Evolutionary conservation across 768 basidiomycete species (phyloP), one percentile per base, ranked within the genome.

Genomic region (Pseudohyphozyma bogoriensis): DNA sequence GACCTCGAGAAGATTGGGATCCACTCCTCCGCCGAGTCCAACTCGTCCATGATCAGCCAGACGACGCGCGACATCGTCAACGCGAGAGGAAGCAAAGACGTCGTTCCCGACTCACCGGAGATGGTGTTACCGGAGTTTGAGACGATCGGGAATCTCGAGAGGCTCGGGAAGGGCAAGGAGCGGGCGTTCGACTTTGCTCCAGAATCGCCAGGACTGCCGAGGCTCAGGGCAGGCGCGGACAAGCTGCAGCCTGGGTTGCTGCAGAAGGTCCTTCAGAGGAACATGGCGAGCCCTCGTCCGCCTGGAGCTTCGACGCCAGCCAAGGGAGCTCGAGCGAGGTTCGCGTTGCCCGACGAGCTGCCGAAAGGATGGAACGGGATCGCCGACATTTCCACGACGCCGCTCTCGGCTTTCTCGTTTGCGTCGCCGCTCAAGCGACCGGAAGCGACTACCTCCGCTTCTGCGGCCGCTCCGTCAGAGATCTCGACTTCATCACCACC

Each of bases 291-390:
- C 84, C 22, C 58, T 79, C 82, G 67, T 72, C 79, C 57, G 77
- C 73, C 66, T 70, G 70, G 36, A 83, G 83, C 67, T 73, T 76
- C 22, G 81, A 82, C 71, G 82, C 84, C n/a, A n/a, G n/a, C n/a
- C n/a, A n/a, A n/a, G n/a, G 0, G 84, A 84, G 4, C 42, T 33
- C 18, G 49, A 39, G 11, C 77, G 16, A 85, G 85, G 58, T 82
- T 83, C 1, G 83, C 85, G 69, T 77, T 86, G 10, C 78, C 83
- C 0, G 71, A 78, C 5, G 77, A 79, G 51, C 73, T 74, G 9
- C 79, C 83, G 3, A 72, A 74, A 13, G 74, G 82, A 20, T 87
- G 86, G 85, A 80, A 80, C 68, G 86, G 86, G 13, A 73, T 89
- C 36, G 83, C 88, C 36, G 81, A 92, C 73, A 79, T 88, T 4